Percentiles rank a stretch among this genome's conserved stretches.
Conservation (phyloP, 176 grass and related monocot species). For the Aegilops longissima region DNA sequence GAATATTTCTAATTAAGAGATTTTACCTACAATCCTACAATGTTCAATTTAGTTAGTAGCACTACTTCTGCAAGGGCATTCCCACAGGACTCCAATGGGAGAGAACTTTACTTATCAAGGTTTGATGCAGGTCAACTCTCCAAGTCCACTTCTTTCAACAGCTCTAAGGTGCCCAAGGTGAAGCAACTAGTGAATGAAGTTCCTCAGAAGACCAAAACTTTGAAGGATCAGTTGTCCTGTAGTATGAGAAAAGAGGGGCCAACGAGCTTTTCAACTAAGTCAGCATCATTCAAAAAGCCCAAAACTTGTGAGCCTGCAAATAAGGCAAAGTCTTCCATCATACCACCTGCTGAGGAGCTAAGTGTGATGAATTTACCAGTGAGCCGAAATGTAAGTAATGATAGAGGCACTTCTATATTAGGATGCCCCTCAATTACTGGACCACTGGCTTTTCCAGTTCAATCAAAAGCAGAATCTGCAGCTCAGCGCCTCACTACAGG, state of each 20-base stretch:
- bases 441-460: slow-evolving; percentile 34
- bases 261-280: slow-evolving; percentile 52
- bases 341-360: slow-evolving; percentile 47
- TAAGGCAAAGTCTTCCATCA: slow-evolving; percentile 42
- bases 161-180: slow-evolving; percentile 85
- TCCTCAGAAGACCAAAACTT: slow-evolving; percentile 59
- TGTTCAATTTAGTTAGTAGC: slow-evolving; percentile 19
- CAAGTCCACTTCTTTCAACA: slow-evolving; percentile 84
- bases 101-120: background rate
- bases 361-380: slow-evolving; percentile 37
- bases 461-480: slow-evolving; percentile 48
- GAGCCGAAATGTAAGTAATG: slow-evolving; percentile 37
- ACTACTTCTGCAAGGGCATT: background rate
- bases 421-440: slow-evolving; percentile 41
- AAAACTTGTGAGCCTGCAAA: slow-evolving; percentile 48
- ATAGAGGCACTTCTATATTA: slow-evolving; percentile 58
- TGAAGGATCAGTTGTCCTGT: slow-evolving; percentile 49
- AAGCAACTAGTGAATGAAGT: slow-evolving; percentile 77
- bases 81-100: background rate
- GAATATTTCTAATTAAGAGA: slow-evolving; percentile 17
- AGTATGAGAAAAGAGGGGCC: slow-evolving; percentile 51
- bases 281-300: slow-evolving; percentile 63
- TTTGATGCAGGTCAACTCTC: slow-evolving; percentile 61
- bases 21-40: slow-evolving; percentile 11
- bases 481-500: slow-evolving; percentile 30